A percentile compares a stretch with the other conserved stretches of the same genome.
Evolutionary conservation across 148 eudicot species (phyloP).

Genomic region (Rhododendron williamsianum): DNA sequence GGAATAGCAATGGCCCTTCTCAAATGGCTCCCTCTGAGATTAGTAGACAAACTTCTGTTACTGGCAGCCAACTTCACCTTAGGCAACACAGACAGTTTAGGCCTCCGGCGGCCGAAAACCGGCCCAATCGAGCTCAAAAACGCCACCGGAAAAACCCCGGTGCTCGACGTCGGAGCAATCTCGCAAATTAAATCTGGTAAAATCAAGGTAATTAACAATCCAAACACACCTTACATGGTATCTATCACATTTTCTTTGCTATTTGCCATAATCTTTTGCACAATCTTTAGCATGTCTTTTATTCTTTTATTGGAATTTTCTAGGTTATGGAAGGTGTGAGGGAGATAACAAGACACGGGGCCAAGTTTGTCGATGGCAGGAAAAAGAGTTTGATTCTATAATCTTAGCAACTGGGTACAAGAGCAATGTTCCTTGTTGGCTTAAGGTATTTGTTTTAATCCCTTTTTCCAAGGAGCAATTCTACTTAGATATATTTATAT

Average conservation of each 20-base stretch:
- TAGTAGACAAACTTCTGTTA: slow-evolving; percentile 71
- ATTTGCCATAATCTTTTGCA: not conserved
- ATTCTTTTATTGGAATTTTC: not conserved
- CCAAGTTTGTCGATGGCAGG: slow-evolving; percentile 76
- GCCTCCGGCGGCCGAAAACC: slow-evolving; percentile 68
- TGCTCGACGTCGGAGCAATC: slow-evolving; percentile 85
- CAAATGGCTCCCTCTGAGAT: slow-evolving; percentile 78
- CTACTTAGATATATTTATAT: not conserved
- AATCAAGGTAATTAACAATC: slow-evolving; percentile 50
- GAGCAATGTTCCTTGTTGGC: slow-evolving; percentile 86
- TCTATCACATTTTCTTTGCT: not conserved
- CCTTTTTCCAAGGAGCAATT: not conserved
- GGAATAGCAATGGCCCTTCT: slow-evolving; percentile 71
- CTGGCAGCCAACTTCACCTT: slow-evolving; percentile 54
- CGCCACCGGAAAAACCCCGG: slow-evolving; percentile 91
- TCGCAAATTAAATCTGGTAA: slow-evolving; percentile 62
- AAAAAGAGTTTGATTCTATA: slow-evolving; percentile 64
- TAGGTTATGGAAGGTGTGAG: slow-evolving; percentile 75
- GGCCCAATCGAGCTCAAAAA: slow-evolving; percentile 88
- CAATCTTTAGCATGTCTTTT: slow-evolving; percentile 8
- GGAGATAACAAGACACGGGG: slow-evolving; percentile 80
- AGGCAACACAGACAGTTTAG: slow-evolving; percentile 58
- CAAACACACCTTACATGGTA: not conserved
- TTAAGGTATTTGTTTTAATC: slow-evolving; percentile 30
- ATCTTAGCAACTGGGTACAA: slow-evolving; percentile 83